These are phyloP conservation scores for Pilobolus umbonatus DNA, from an alignment of 192 early-diverging fungal species.

Conservation along the genomic window DNA sequence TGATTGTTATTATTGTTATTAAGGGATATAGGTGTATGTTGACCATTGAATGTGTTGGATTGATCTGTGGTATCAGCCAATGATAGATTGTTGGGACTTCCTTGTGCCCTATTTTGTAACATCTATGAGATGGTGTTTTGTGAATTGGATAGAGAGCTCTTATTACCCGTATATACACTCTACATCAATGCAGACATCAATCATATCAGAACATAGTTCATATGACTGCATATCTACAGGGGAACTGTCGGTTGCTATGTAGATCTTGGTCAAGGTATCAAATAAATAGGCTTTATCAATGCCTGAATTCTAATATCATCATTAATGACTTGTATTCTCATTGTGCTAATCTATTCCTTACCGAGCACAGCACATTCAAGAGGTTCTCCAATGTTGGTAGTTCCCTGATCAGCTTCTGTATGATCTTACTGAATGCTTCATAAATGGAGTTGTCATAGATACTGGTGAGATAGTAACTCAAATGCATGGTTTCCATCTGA, in stretches of 20 bases:
- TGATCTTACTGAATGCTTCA: slow-evolving; percentile 92
- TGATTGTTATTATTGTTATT: background rate
- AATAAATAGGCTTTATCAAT: slow-evolving; percentile 97
- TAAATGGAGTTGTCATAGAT: slow-evolving; percentile 93
- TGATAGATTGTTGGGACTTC: slow-evolving; percentile 7
- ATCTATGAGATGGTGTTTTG: too few relatives aligned
- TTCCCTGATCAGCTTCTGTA: slow-evolving; percentile 85
- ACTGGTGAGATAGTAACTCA: slow-evolving; percentile 84
- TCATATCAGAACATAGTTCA: slow-evolving; percentile 92
- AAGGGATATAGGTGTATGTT: slow-evolving; percentile 8
- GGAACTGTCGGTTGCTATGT: slow-evolving; percentile 91
- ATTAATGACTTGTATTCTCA: background rate
- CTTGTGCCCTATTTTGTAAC: slow-evolving; percentile 1
- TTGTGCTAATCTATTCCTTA: slow-evolving; percentile 34
- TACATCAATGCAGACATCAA: slow-evolving; percentile 87
- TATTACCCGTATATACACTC: slow-evolving; percentile 65
- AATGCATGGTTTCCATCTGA: slow-evolving; percentile 68
- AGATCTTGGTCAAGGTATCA: slow-evolving; percentile 85
- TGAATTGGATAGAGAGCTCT: too few relatives aligned
- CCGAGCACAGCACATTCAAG: slow-evolving; percentile 89
- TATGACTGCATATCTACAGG: slow-evolving; percentile 87
- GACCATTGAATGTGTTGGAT: background rate
- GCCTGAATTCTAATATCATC: slow-evolving; percentile 66
- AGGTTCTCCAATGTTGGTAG: slow-evolving; percentile 83
- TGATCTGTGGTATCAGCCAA: background rate